A percentile compares a stretch with the other conserved stretches of the same genome.
Conservation (phyloP, 164 flowering plant species). For the Kingdonia uniflora region DNA sequence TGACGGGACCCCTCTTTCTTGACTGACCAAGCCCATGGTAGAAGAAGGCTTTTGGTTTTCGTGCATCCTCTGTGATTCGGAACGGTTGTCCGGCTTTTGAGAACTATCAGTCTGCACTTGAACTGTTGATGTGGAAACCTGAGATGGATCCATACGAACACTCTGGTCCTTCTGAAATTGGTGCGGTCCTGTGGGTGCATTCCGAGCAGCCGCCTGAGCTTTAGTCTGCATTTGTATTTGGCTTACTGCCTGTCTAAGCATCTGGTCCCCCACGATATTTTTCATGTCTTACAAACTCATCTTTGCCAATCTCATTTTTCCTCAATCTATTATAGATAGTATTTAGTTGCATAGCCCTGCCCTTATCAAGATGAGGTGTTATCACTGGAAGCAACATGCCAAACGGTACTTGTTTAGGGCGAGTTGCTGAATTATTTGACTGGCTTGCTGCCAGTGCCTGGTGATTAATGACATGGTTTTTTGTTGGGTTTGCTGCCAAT, state of each 20-base stretch:
- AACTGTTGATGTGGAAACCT: constrained; percentile 16
- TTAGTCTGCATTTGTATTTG: constrained; percentile 47
- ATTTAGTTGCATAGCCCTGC: constrained; percentile 67
- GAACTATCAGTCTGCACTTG: constrained; percentile 21
- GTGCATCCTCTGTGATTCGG: constrained; percentile 36
- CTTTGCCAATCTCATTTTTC: constrained; percentile 76
- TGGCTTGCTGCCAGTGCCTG: constrained; percentile 26
- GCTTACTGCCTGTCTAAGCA: constrained; percentile 68
- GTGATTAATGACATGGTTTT: constrained; percentile 19
- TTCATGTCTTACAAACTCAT: constrained; percentile 68
- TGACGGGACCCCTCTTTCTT: constrained; percentile 38
- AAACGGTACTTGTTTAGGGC: constrained; percentile 62
- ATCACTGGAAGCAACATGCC: constrained; percentile 60
- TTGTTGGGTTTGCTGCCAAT: too few species aligned
- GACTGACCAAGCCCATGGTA: constrained; percentile 18
- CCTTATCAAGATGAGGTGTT: constrained; percentile 79
- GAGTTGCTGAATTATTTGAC: constrained; percentile 23
- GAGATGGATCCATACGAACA: constrained; percentile 24
- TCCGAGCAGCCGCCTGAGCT: constrained; percentile 22
- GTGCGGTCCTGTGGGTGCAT: constrained; percentile 24
- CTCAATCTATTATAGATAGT: constrained; percentile 52
- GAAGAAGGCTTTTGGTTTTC: constrained; percentile 34
- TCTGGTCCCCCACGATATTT: constrained; percentile 78
- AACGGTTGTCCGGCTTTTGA: too few species aligned
- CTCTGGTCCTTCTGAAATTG: constrained; percentile 26